These are phyloP conservation scores for Candida germanica DNA, from an alignment of 805 yeast species.

Conservation along the genomic window DNA sequence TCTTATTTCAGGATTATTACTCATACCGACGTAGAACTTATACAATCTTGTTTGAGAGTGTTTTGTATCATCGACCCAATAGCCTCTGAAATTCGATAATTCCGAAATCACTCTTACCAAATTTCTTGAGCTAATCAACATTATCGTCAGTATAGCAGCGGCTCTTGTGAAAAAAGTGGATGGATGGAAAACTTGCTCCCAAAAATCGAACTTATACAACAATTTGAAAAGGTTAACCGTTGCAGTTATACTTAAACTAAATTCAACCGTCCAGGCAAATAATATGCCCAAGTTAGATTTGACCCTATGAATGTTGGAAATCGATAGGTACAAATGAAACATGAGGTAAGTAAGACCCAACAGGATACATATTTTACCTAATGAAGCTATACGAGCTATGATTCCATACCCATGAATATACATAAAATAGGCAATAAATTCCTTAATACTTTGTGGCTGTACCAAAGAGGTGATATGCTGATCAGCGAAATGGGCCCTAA, in stretches of 20 bases:
- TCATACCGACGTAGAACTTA: conserved; percentile 27
- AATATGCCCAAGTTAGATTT: conserved; percentile 34
- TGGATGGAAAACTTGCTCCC: conserved; percentile 29
- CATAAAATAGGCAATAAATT: conserved; percentile 14
- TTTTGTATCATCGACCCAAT: conserved; percentile 11
- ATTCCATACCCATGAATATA: conserved; percentile 6
- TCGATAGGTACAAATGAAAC: conserved; percentile 23
- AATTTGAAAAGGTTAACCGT: conserved; percentile 22
- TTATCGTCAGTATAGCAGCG: conserved; percentile 20
- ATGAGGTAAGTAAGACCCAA: conserved; percentile 10
- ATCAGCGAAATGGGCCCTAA: neutral
- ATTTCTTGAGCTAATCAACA: conserved; percentile 29
- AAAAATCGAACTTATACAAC: conserved; percentile 16
- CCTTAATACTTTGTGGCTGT: conserved; percentile 13
- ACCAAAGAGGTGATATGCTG: conserved; percentile 1
- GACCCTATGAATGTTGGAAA: conserved; percentile 33
- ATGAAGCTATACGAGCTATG: neutral
- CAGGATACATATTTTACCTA: conserved; percentile 1
- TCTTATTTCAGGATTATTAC: conserved; percentile 12
- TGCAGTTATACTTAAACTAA: conserved; percentile 23
- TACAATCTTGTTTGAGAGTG: conserved; percentile 20
- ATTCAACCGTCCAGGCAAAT: conserved; percentile 33
- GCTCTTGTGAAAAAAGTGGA: conserved; percentile 21
- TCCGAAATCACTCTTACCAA: conserved; percentile 26
- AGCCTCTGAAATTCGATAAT: conserved; percentile 23